phyloP scores from a whole-genome alignment of 2,329 filamentous ascomycete genomes.

The Colletotrichum orbiculare region DNA sequence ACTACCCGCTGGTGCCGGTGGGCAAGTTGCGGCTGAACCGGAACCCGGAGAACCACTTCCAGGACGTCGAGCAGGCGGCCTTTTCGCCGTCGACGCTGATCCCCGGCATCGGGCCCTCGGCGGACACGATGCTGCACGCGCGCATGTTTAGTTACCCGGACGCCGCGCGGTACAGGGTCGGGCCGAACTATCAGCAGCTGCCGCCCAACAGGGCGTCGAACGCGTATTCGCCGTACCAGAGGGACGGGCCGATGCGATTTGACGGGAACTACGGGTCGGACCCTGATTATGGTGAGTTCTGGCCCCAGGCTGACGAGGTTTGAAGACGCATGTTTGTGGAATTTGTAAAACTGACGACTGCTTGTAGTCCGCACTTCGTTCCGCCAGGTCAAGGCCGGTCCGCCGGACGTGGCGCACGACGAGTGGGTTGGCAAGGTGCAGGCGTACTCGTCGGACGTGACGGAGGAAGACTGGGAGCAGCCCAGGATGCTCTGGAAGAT shows the following conservation, averaged over 20 bases:
- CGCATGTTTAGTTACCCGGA: constrained; percentile 67
- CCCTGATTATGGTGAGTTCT: constrained; percentile 39
- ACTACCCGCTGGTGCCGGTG: constrained; percentile 58
- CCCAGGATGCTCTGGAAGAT: constrained; percentile 20
- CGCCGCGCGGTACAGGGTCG: constrained; percentile 66
- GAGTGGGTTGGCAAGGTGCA: constrained; percentile 16
- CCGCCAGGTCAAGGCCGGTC: constrained; percentile 7
- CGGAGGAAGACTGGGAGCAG: constrained; percentile 21
- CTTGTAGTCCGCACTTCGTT: constrained; percentile 39
- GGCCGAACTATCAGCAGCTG: constrained; percentile 68
- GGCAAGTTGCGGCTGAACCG: constrained; percentile 61
- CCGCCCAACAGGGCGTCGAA: constrained; percentile 59
- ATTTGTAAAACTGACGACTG: constrained; percentile 42
- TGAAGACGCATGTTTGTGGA: no score
- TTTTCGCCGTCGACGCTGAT: constrained; percentile 63
- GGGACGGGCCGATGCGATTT: constrained; percentile 41
- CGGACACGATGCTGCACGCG: constrained; percentile 63
- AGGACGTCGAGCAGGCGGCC: constrained; percentile 62
- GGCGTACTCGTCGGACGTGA: constrained; percentile 11
- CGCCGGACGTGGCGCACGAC: constrained; percentile 7
- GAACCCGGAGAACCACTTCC: constrained; percentile 64
- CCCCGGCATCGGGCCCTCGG: constrained; percentile 59
- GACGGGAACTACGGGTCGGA: constrained; percentile 44
- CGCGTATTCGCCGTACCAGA: constrained; percentile 40
- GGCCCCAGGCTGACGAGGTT: no score